Base-by-base conservation (phyloP, 2,329 filamentous ascomycete species). In the Lachnellula willkommii region DNA sequence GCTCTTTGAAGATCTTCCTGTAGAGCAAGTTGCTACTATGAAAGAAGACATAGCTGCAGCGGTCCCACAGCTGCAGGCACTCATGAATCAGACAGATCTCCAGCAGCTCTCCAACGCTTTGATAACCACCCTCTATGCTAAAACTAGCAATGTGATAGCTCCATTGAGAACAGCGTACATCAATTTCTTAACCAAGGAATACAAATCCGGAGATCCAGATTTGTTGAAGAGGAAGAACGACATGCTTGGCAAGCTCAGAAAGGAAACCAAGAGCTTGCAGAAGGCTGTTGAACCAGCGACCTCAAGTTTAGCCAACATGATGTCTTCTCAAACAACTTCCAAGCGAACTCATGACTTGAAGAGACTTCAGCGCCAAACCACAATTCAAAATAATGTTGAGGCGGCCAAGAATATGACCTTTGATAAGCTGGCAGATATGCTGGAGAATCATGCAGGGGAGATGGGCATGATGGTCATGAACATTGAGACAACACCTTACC, bases 331-430 rank as follows among this genome's bases (percentile, higher is more conserved):
- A 51, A 65, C 60, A 20, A 67, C 64, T 8, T 67, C 65, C 8
- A 68, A 66, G 55, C 52, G 65, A 51, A 66, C 63, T 17, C 62
- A 68, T 40, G 65, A 68, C 46, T 39, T 67, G n/a, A 62, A 67
- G 36, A 59, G 64, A 55, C 56, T 68, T 17, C 40, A 61, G 22
- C 65, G 65, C 9, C 65, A 68, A 49, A 55, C 61, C 9, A 54
- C 62, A 35, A 67, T 68, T 26, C 61, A 65, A 36, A 54, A 52
- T 12, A 68, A 68, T 53, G 58, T 68, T 2, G 63, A 65, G 12
- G 63, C 63, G 1, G 56, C 47, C 7, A 64, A 65, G 40, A 52
- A 48, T 39, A 66, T 65, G 63, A 64, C 61, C 22, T 65, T 59
- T 17, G 60, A 64, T 6, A 60, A 50, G 17, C 40, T 64, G 24